Base-by-base conservation (phyloP, 345 rosid genomes). In the Bruguiera parviflora region DNA sequence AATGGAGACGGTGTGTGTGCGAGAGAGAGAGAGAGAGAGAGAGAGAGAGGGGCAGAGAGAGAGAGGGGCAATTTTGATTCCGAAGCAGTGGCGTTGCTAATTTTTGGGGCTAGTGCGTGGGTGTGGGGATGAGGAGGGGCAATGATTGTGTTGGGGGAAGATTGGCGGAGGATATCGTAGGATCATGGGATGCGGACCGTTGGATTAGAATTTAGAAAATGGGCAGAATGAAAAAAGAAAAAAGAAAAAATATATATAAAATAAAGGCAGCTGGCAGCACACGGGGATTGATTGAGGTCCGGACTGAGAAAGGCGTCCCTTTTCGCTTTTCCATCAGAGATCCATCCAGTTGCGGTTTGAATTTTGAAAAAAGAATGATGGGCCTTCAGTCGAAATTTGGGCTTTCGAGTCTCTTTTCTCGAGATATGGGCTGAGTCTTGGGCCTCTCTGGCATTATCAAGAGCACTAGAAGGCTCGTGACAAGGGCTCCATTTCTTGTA, bases 131-230 rank as follows among this genome's bases (percentile, higher is more conserved):
- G 9, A 31, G 66, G 59, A 65, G 75, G 52, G 57, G 82, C 88
- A 87, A 84, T 71, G 79, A 82, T 84, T 75, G 84, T 88, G 91
- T 73, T 78, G 77, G 47, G 49, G 79, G 66, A 62, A 80, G 37
- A 55, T 1, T 27, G 67, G 78, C 62, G 67, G 68, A 39, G 46
- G 46, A 2, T 81, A 67, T 55, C 35, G 18, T 56, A n/a, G 56
- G 58, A 31, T 28, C 79, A 83, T 74, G 71, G 8, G 73, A 73
- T 67, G 13, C 61, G 78, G 66, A 57, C 89, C 89, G 90, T 90
- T 78, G 74, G 91, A 83, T 89, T 79, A 13, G 0, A 51, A 5
- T 21, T 10, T 7, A 18, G 39, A 8, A 8, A 46, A n/a, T 4
- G 8, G 2, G 20, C 29, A 31, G 64, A n/a, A 29, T 27, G 35